phyloP scores from a whole-genome alignment of 2,329 filamentous ascomycete genomes.

The Xylariomycetidae sp. region DNA sequence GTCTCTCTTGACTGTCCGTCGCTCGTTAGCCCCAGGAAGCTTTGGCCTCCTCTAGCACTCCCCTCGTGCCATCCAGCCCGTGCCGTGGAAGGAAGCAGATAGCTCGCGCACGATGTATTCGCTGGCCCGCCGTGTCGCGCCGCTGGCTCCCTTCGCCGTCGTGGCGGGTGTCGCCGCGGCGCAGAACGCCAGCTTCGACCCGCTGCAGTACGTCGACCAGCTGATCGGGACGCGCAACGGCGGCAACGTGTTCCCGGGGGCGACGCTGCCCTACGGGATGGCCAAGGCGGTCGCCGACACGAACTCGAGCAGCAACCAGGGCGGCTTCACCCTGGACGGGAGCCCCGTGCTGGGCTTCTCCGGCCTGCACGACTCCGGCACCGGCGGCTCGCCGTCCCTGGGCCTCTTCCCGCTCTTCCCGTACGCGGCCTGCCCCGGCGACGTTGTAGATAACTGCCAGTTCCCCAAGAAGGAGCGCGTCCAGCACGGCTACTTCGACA shows the following conservation, averaged over 20 bases:
- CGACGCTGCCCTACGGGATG: conserved; percentile 35
- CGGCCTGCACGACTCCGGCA: conserved; percentile 53
- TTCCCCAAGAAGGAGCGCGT: conserved; percentile 45
- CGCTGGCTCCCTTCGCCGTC: conserved; percentile 12
- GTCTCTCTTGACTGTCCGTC: too few species aligned
- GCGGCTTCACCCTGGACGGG: conserved; percentile 49
- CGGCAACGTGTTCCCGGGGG: conserved; percentile 39
- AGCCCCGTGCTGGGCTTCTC: conserved; percentile 48
- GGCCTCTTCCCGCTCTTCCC: conserved; percentile 71
- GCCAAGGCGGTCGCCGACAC: conserved; percentile 54
- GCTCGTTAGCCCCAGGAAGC: too few species aligned
- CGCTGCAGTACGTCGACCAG: conserved; percentile 41
- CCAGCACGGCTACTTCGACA: conserved; percentile 38
- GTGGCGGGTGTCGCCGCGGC: conserved; percentile 9
- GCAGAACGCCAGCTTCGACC: conserved; percentile 23
- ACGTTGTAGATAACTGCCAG: conserved; percentile 56
- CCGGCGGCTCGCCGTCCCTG: conserved; percentile 53
- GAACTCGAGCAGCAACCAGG: conserved; percentile 46
- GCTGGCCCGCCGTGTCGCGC: conserved; percentile 6
- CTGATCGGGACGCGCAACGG: conserved; percentile 48
- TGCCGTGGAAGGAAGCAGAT: conserved; percentile 7
- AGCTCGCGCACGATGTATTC: conserved; percentile 17
- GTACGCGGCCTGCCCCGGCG: conserved; percentile 53
- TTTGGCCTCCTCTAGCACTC: too few species aligned
- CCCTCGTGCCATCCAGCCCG: not conserved